Percentiles rank a stretch among this genome's conserved stretches.
Conservation (phyloP, 345 rosid genomes). For the Jatropha curcas region DNA sequence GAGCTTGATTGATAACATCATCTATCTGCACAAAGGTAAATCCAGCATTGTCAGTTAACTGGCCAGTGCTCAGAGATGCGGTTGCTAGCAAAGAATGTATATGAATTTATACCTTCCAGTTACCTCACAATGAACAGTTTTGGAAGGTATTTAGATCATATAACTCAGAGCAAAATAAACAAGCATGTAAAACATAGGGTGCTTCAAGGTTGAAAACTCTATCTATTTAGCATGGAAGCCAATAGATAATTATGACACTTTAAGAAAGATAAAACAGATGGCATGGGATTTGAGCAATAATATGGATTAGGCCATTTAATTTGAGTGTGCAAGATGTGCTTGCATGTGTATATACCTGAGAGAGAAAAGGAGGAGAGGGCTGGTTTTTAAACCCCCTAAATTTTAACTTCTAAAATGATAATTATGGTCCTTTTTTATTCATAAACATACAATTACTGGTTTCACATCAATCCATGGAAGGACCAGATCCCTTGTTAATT, state of each 20-base stretch:
- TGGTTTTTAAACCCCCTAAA: neutral
- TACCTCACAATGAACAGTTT: neutral
- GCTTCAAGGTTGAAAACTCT: neutral
- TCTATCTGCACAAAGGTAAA: constrained; percentile 61
- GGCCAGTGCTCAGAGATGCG: constrained; percentile 10
- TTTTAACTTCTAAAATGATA: neutral
- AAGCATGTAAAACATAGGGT: neutral
- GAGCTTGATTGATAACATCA: constrained; percentile 95
- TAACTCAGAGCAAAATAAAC: neutral
- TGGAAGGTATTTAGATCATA: neutral
- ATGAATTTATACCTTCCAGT: neutral
- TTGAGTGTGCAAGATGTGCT: no score
- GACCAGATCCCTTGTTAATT: neutral
- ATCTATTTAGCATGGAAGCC: neutral
- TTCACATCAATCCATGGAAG: neutral
- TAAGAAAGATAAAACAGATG: no score
- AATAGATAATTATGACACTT: no score
- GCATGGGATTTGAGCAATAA: no score
- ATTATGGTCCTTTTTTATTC: neutral
- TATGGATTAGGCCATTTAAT: no score
- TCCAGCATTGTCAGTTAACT: constrained; percentile 1
- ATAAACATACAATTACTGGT: no score
- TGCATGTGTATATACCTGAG: no score
- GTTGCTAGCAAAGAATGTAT: neutral
- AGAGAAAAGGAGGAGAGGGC: neutral